Conservation (phyloP, 805 yeast genomes). For the Pichia manshurica region DNA sequence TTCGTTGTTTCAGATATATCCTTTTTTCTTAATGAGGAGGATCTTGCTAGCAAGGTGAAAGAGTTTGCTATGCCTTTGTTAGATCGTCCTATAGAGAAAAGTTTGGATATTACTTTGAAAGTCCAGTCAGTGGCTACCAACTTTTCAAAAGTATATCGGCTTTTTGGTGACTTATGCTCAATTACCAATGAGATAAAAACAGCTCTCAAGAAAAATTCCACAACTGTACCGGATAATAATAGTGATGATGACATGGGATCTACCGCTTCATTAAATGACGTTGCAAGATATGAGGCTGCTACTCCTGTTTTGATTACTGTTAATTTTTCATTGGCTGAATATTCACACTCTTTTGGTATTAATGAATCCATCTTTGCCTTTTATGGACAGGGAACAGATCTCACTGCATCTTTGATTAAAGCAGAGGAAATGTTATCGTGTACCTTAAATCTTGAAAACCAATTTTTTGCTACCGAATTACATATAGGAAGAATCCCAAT, state of each 20-base stretch:
- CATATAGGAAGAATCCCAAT: slow-evolving; percentile 11
- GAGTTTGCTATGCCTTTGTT: slow-evolving; percentile 16
- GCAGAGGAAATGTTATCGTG: slow-evolving; percentile 18
- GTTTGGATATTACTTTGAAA: slow-evolving; percentile 19
- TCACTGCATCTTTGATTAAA: slow-evolving; percentile 18
- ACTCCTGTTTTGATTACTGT: slow-evolving; percentile 18
- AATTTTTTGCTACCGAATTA: slow-evolving; percentile 10
- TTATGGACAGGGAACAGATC: slow-evolving; percentile 17
- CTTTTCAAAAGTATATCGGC: slow-evolving; percentile 9
- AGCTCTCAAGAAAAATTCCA: background rate
- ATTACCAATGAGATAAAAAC: slow-evolving; percentile 6
- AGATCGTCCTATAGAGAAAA: slow-evolving; percentile 16
- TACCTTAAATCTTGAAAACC: slow-evolving; percentile 15
- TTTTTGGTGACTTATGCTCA: slow-evolving; percentile 3
- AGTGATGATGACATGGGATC: slow-evolving; percentile 10
- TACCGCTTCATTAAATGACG: slow-evolving; percentile 4
- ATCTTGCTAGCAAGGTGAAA: slow-evolving; percentile 13
- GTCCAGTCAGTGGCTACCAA: slow-evolving; percentile 17
- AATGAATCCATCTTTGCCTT: slow-evolving; percentile 18
- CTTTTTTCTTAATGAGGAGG: slow-evolving; percentile 13
- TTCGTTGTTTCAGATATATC: slow-evolving; percentile 15
- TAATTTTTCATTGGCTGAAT: slow-evolving; percentile 18
- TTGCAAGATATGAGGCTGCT: slow-evolving; percentile 4
- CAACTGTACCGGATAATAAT: background rate
- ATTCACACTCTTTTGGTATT: slow-evolving; percentile 20